Percentiles rank a stretch among this genome's conserved stretches.
phyloP scores from a whole-genome alignment of 2,329 filamentous ascomycete genomes.

The Colletotrichum acutatum region DNA sequence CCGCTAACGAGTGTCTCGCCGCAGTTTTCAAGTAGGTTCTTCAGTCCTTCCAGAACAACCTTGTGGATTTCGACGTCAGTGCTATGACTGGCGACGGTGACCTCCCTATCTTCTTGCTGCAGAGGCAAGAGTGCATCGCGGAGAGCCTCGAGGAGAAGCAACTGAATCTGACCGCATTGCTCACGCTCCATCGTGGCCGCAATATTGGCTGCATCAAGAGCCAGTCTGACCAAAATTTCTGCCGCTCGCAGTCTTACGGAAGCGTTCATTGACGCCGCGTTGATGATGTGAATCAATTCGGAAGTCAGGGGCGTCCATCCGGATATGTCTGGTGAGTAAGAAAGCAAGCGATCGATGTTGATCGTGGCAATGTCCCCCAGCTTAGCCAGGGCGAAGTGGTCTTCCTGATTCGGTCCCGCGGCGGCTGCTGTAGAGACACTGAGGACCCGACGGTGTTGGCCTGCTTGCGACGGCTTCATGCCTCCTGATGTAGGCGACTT shows the following conservation, averaged over 20 bases:
- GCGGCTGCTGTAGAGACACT: constrained; percentile 58
- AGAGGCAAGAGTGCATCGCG: constrained; percentile 70
- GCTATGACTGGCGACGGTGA: constrained; percentile 67
- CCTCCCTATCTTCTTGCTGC: constrained; percentile 62
- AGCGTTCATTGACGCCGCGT: constrained; percentile 57
- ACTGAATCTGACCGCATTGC: constrained; percentile 71
- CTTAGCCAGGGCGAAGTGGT: constrained; percentile 77
- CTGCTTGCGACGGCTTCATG: constrained; percentile 48
- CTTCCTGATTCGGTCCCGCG: constrained; percentile 67
- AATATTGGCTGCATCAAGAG: constrained; percentile 67
- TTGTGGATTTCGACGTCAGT: constrained; percentile 85
- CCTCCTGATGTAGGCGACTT: constrained; percentile 47
- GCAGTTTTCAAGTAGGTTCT: constrained; percentile 85
- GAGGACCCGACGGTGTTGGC: constrained; percentile 57
- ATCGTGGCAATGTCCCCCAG: constrained; percentile 78
- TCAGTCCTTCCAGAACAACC: constrained; percentile 81
- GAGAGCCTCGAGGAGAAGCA: constrained; percentile 76
- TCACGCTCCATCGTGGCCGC: constrained; percentile 64
- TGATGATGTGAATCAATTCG: constrained; percentile 64
- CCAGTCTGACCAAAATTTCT: constrained; percentile 69
- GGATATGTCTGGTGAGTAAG: constrained; percentile 72
- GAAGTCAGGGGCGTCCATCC: constrained; percentile 79
- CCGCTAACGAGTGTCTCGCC: constrained; percentile 85
- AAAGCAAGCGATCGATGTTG: constrained; percentile 80
- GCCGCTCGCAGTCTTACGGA: constrained; percentile 70